phyloP scores from a whole-genome alignment of 441 rosid species.

The Theobroma grandiflorum region DNA sequence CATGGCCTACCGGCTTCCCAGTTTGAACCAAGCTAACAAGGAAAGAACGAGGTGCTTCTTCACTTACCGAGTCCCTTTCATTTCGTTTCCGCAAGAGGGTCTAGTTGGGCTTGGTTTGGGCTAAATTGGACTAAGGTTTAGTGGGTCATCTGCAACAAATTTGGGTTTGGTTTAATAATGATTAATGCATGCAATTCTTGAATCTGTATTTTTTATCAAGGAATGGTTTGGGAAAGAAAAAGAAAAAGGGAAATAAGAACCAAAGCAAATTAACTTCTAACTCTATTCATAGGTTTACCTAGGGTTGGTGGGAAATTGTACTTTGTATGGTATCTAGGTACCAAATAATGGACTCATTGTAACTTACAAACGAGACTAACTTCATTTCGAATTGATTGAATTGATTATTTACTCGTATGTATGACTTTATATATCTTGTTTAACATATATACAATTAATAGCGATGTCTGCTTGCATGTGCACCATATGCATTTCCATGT shows the following conservation, averaged over 20 bases:
- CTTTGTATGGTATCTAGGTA: neutral
- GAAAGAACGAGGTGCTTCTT: neutral
- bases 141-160: neutral
- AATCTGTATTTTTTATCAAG: too few relatives aligned
- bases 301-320: neutral
- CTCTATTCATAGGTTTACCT: neutral
- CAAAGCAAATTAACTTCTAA: neutral
- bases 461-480: neutral
- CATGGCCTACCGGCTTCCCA: slow-evolving; percentile 26
- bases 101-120: neutral
- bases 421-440: too few relatives aligned
- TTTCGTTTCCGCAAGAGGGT: neutral
- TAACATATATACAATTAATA: neutral
- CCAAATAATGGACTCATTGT: neutral
- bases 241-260: neutral
- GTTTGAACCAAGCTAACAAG: too few relatives aligned
- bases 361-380: neutral
- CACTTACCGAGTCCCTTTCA: neutral
- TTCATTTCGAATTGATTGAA: neutral
- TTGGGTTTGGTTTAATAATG: neutral
- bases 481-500: neutral
- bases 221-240: neutral
- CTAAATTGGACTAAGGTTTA: neutral
- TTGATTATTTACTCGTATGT: too few relatives aligned
- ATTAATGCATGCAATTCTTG: too few relatives aligned